A percentile compares a stretch with the other conserved stretches of the same genome.
Conservation (phyloP, 768 basidiomycete genomes). For the Leccinum truebloodii region DNA sequence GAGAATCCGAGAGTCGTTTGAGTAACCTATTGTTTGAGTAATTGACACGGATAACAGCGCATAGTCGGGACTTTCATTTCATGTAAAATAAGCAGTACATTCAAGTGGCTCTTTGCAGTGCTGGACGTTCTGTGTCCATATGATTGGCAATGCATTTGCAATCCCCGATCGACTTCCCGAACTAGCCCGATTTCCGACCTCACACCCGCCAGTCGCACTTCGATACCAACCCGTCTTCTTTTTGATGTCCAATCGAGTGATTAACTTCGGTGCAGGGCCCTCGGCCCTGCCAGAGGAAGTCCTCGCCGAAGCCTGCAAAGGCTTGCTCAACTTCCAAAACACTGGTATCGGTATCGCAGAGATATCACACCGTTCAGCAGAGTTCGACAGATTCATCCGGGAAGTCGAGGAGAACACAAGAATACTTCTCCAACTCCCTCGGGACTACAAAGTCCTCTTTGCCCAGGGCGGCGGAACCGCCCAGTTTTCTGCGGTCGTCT, state of each 20-base stretch:
- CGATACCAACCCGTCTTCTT: constrained; percentile 1
- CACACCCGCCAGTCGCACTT: not conserved
- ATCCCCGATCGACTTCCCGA: not conserved
- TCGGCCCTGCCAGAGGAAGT: constrained; percentile 89
- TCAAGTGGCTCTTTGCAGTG: not conserved
- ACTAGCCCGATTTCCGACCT: not conserved
- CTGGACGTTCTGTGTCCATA: too few relatives aligned
- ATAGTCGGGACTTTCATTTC: not conserved
- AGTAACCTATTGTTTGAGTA: constrained; percentile 25
- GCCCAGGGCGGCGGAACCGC: constrained; percentile 91
- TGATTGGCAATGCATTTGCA: too few relatives aligned
- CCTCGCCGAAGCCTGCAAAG: constrained; percentile 77
- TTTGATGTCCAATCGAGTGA: constrained; percentile 46
- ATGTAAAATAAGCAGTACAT: not conserved
- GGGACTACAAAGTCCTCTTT: constrained; percentile 85
- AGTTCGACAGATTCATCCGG: constrained; percentile 73
- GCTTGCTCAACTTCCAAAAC: constrained; percentile 85
- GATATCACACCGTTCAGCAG: constrained; percentile 92
- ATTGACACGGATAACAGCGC: not conserved
- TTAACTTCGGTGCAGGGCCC: constrained; percentile 95
- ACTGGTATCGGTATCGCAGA: constrained; percentile 97
- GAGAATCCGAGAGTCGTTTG: constrained; percentile 28
- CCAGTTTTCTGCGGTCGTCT: constrained; percentile 89
- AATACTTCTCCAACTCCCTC: constrained; percentile 75
- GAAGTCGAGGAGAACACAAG: constrained; percentile 68